These are phyloP conservation scores for Xerocomellus dryophilus DNA, from an alignment of 768 basidiomycete genomes.

Conservation along the genomic window DNA sequence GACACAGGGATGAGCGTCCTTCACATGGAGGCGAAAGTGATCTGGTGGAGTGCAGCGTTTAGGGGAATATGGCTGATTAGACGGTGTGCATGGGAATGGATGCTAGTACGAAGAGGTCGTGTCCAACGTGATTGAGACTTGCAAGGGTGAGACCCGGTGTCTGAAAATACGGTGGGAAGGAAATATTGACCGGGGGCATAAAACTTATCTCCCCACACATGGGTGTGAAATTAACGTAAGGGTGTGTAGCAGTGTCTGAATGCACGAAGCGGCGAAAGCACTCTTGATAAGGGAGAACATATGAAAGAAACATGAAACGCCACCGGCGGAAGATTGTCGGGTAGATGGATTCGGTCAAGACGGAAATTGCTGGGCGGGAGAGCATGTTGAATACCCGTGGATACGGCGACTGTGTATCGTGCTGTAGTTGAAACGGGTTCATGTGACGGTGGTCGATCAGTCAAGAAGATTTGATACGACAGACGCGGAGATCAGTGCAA, in stretches of 20 bases:
- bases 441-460: slow-evolving; percentile 13
- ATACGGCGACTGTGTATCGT: neutral
- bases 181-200: neutral
- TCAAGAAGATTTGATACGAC: slow-evolving; percentile 11
- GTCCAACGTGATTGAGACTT: too few relatives aligned
- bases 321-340: slow-evolving; percentile 10
- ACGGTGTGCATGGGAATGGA: neutral
- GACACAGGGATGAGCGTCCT: neutral
- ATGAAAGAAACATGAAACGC: slow-evolving; percentile 1
- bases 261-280: neutral
- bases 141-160: too few relatives aligned
- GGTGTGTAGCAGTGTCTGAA: neutral
- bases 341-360: neutral
- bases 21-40: neutral
- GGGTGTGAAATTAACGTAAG: slow-evolving; percentile 18
- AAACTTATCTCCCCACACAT: slow-evolving; percentile 6
- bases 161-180: slow-evolving; percentile 5
- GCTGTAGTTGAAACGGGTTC: slow-evolving; percentile 12
- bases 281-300: slow-evolving; percentile 4
- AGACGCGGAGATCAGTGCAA: slow-evolving; percentile 11
- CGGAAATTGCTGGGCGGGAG: slow-evolving; percentile 13
- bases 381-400: neutral
- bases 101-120: neutral
- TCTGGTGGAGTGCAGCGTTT: neutral
- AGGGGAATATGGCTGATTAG: neutral